phyloP scores from a whole-genome alignment of 106 monocot species.

The Apostasia shenzhenica region DNA sequence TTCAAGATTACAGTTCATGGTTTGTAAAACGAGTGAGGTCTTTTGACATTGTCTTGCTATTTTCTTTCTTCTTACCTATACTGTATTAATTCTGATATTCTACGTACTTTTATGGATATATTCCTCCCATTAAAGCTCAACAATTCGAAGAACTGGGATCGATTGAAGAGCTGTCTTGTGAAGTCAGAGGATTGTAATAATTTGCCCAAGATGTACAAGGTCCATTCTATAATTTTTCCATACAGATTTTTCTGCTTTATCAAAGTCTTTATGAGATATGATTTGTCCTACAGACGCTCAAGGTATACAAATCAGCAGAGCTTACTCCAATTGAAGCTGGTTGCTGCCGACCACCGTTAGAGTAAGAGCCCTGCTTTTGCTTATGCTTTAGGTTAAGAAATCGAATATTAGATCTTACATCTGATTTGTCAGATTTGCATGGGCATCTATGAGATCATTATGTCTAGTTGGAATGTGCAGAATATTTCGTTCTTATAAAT shows the following conservation, averaged over 20 bases:
- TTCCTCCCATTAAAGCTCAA: slow-evolving; percentile 45
- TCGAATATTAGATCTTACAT: background rate
- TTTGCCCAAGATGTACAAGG: slow-evolving; percentile 82
- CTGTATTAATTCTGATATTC: background rate
- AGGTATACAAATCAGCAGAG: slow-evolving; percentile 75
- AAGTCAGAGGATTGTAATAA: slow-evolving; percentile 77
- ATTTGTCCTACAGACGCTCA: slow-evolving; percentile 46
- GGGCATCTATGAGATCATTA: too few relatives aligned
- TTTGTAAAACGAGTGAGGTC: slow-evolving; percentile 66
- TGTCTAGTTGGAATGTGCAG: too few relatives aligned
- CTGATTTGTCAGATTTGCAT: background rate
- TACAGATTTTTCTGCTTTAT: background rate
- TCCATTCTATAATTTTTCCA: slow-evolving; percentile 3
- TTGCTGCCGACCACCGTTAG: slow-evolving; percentile 95
- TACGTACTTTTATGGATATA: background rate
- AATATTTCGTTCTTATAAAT: too few relatives aligned
- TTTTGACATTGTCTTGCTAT: background rate
- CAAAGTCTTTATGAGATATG: background rate
- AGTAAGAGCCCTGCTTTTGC: slow-evolving; percentile 39
- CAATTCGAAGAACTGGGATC: slow-evolving; percentile 68
- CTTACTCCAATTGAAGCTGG: slow-evolving; percentile 86
- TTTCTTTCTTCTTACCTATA: background rate
- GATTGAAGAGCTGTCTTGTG: slow-evolving; percentile 83
- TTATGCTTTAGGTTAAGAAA: background rate
- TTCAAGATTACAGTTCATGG: slow-evolving; percentile 89